phyloP scores from a whole-genome alignment of 495 filamentous ascomycete species.

The Tuber magnatum region DNA sequence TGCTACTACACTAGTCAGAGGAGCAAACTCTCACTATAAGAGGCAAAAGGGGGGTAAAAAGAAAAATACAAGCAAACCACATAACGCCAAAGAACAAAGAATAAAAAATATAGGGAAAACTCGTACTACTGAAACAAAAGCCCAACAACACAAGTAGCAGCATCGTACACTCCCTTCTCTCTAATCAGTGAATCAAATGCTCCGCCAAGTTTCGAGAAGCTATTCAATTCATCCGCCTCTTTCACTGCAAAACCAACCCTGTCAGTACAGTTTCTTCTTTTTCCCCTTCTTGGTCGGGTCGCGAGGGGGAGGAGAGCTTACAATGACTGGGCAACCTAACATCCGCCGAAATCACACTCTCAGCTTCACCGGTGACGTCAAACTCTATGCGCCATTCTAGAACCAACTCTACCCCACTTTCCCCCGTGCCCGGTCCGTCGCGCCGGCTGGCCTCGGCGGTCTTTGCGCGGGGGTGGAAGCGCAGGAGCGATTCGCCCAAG shows the following conservation, averaged over 20 bases:
- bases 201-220: constrained; percentile 18
- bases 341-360: constrained; percentile 27
- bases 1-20: neutral
- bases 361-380: constrained; percentile 25
- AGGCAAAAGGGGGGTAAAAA: neutral
- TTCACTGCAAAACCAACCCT: constrained; percentile 2
- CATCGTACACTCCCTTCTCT: constrained; percentile 26
- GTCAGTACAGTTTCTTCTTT: neutral
- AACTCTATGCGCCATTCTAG: constrained; percentile 23
- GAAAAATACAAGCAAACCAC: neutral
- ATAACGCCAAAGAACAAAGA: neutral
- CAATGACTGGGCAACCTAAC: constrained; percentile 29
- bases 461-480: constrained; percentile 7
- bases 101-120: neutral
- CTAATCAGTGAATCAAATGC: constrained; percentile 14
- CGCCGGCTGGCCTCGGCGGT: neutral
- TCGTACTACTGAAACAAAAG: constrained; percentile 21
- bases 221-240: constrained; percentile 20
- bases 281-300: neutral
- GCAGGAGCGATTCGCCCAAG: constrained; percentile 17
- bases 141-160: constrained; percentile 21
- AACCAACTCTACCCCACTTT: constrained; percentile 20
- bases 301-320: constrained; percentile 21
- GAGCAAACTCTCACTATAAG: neutral
- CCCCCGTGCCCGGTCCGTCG: neutral